Evolutionary conservation across 495 filamentous ascomycete genomes (phyloP).

Genomic region (Parathielavia appendiculata): DNA sequence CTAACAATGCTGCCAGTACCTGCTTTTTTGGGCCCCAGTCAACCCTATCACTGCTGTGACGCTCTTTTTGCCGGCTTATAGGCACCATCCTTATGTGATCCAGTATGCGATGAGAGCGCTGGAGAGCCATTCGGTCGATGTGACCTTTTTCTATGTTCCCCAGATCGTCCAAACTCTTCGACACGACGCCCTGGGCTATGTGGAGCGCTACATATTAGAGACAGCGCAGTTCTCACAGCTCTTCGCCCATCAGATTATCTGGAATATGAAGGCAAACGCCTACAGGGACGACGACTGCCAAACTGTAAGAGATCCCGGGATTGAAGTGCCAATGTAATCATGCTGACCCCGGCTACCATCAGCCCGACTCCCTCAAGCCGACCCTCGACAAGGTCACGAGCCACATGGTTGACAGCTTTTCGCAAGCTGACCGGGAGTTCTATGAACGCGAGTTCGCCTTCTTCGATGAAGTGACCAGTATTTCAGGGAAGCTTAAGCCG

Average conservation of each 20-base stretch:
- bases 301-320: conserved; percentile 56
- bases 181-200: conserved; percentile 90
- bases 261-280: conserved; percentile 99
- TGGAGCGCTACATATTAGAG: conserved; percentile 93
- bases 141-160: conserved; percentile 97
- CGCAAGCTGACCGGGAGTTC: conserved; percentile 68
- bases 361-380: conserved; percentile 91
- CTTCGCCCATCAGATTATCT: conserved; percentile 98
- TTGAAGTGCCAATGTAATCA: background rate
- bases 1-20: conserved; percentile 57
- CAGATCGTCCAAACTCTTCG: conserved; percentile 96
- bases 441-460: conserved; percentile 95
- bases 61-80: conserved; percentile 86
- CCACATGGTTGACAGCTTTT: conserved; percentile 77
- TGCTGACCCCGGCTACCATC: conserved; percentile 3
- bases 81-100: conserved; percentile 89
- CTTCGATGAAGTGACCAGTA: conserved; percentile 92
- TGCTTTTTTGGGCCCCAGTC: conserved; percentile 91
- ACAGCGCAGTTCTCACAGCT: conserved; percentile 92
- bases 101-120: conserved; percentile 97
- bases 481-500: conserved; percentile 92
- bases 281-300: conserved; percentile 94
- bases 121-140: conserved; percentile 87
- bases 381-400: conserved; percentile 87
- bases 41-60: conserved; percentile 90